These are phyloP conservation scores for Carex kokanica DNA, from an alignment of 176 grass and related monocot species.

Conservation along the genomic window DNA sequence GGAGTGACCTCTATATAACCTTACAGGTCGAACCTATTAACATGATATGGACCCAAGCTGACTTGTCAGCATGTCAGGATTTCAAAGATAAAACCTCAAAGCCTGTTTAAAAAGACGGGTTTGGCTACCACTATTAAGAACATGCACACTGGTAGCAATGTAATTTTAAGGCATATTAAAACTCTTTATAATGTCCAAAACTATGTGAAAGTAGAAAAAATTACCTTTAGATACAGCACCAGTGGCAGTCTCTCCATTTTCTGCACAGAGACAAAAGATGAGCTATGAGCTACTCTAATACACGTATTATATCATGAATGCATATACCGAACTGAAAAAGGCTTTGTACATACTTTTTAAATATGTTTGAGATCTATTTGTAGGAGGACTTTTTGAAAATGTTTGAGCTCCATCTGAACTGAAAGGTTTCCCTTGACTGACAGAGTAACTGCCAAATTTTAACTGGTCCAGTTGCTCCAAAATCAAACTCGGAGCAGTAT, in stretches of 20 bases:
- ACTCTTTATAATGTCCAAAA: neutral
- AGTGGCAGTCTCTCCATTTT: neutral
- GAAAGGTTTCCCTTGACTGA: neutral
- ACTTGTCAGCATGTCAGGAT: neutral
- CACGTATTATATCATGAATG: constrained; percentile 1
- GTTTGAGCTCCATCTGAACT: neutral
- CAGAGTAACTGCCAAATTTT: constrained; percentile 34
- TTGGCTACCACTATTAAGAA: neutral
- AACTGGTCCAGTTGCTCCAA: constrained; percentile 40
- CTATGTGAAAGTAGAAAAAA: neutral
- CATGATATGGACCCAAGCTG: neutral
- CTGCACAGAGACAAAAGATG: constrained; percentile 3
- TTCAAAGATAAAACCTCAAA: neutral
- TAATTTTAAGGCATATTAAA: neutral
- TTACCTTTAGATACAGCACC: constrained; percentile 21
- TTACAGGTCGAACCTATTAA: neutral
- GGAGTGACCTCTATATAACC: neutral
- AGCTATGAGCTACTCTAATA: neutral
- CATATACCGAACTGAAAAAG: neutral
- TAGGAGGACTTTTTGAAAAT: neutral
- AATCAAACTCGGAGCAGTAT: constrained; percentile 37
- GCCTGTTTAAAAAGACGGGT: neutral
- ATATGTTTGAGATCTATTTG: neutral
- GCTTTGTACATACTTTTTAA: neutral
- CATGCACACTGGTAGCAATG: neutral